Evolutionary conservation across 768 basidiomycete species (phyloP), one percentile per base, ranked within the genome.

Genomic region (Mycena alexandri): DNA sequence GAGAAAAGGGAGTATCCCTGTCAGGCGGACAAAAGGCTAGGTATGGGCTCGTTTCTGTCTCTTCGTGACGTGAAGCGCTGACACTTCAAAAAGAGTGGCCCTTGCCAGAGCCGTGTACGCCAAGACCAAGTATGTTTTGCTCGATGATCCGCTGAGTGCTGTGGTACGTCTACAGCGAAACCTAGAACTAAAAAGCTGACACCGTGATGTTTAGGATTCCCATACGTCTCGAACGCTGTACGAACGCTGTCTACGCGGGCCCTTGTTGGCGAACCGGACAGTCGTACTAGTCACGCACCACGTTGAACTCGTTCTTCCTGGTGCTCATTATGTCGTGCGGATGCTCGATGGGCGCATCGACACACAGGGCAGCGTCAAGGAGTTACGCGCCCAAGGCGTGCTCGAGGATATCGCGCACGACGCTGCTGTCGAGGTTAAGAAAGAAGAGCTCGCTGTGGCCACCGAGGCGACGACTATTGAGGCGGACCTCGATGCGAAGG

Each of bases 281-380:
- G 90, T 94, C 38, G 82, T 85, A 70, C 82, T 91, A 9, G 93
- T 95, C 34, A 93, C 93, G 0, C 94, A 95, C 68, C 93, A 95
- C 72, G 89, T 95, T 22, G 92, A 94, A 61, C 85, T 95, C 0
- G 89, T 95, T n/a, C 85, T 94, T 9, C 91, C 93, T 0, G 89
- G 88, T 0, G 87, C 92, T 0, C 73, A 89, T 72, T 93, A 93
- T 72, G 78, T 95, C 4, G 84, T 94, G 16, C 87, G 92, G 24
- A 90, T 95, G 86, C 83, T 93, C 3, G 93, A 94, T 73, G 93
- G 93, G 6, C 87, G 93, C 13, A 88, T 94, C 57, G 92, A 94
- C 72, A 85, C 87, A 0, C 88, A 93, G 73, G 94, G 94, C 6
- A 86, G 85, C 0, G 81, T 92, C 14, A 83, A 84, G 42, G 91